A percentile compares a stretch with the other conserved stretches of the same genome.
Evolutionary conservation across 2,329 filamentous ascomycete species (phyloP).

Genomic region (Epichloe aotearoae): DNA sequence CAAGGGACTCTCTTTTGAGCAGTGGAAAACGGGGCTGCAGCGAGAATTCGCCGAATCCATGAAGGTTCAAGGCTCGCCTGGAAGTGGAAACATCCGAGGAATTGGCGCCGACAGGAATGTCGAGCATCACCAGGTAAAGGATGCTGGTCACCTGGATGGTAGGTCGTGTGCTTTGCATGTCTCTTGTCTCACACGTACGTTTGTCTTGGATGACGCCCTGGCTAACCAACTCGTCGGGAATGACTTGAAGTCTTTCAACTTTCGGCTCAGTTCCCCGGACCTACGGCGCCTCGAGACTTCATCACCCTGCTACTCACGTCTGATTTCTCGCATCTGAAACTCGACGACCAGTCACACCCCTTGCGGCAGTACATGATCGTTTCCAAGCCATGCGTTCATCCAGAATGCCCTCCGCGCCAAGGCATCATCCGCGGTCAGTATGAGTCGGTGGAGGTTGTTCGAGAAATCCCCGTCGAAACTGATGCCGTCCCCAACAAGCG

Average conservation of each 20-base stretch:
- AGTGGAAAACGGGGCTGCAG: constrained; percentile 65
- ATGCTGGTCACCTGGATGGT: constrained; percentile 52
- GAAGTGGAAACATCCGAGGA: constrained; percentile 65
- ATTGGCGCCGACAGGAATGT: constrained; percentile 70
- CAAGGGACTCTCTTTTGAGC: constrained; percentile 60
- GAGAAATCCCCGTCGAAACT: constrained; percentile 56
- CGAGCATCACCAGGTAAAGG: constrained; percentile 46
- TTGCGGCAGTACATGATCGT: constrained; percentile 70
- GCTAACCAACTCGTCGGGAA: neutral
- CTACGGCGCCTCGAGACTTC: constrained; percentile 79
- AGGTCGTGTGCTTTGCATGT: neutral
- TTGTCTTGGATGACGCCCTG: neutral
- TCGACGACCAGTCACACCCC: constrained; percentile 9
- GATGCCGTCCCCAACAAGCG: constrained; percentile 17
- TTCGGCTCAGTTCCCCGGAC: constrained; percentile 80
- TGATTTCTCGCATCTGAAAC: constrained; percentile 31
- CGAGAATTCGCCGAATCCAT: constrained; percentile 70
- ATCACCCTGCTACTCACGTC: constrained; percentile 66
- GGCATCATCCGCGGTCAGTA: constrained; percentile 77
- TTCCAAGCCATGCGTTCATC: constrained; percentile 71
- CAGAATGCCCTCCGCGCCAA: constrained; percentile 52
- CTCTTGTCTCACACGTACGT: neutral
- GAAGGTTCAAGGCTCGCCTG: constrained; percentile 54
- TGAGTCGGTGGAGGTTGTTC: constrained; percentile 82
- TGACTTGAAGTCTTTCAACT: constrained; percentile 57